Evolutionary conservation across 2,329 filamentous ascomycete species (phyloP).

Genomic region (Sclerotinia glacialis): DNA sequence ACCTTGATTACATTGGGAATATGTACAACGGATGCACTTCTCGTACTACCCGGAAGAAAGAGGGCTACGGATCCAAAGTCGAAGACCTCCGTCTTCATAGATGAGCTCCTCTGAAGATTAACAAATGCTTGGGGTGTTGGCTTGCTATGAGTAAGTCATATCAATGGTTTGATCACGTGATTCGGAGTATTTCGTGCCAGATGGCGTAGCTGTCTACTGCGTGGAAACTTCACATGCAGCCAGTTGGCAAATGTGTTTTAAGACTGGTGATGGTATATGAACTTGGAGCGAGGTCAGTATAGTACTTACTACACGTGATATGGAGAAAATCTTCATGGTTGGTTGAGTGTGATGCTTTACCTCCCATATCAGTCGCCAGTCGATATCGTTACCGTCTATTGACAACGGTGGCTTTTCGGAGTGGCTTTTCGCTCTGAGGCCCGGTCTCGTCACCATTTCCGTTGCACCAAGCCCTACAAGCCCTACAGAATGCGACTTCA

Average conservation of each 20-base stretch:
- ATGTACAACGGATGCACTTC: no score
- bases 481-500: neutral
- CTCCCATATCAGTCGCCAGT: no score
- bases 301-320: neutral
- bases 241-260: neutral
- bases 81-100: no score
- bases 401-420: neutral
- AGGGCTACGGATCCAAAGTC: no score
- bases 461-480: neutral
- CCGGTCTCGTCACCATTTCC: neutral
- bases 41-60: no score
- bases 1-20: no score
- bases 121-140: no score
- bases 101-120: no score
- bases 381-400: neutral
- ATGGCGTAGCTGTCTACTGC: neutral
- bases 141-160: neutral
- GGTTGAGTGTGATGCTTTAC: neutral
- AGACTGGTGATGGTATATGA: neutral
- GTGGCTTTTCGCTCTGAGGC: neutral
- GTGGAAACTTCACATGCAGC: no score
- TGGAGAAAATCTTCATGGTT: no score
- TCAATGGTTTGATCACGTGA: neutral
- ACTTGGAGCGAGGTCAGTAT: neutral
- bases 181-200: neutral